Conservation (phyloP, 768 basidiomycete genomes). For the Mycena albidolilacea region DNA sequence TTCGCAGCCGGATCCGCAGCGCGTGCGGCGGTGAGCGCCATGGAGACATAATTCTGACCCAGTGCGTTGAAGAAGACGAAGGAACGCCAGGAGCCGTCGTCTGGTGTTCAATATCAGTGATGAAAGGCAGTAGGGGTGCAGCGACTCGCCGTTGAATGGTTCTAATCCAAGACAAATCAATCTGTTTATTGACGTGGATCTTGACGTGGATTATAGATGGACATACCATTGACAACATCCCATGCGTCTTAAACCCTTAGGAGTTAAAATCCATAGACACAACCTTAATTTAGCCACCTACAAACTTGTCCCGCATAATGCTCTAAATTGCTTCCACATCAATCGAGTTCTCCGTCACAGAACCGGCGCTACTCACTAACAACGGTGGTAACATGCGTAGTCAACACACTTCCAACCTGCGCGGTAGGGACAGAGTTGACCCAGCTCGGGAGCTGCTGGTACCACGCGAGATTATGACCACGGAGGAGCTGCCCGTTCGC, state of each 20-base stretch:
- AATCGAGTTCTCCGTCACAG: too few species aligned
- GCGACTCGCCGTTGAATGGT: slow-evolving; percentile 53
- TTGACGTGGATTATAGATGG: background rate
- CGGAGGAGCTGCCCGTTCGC: too few species aligned
- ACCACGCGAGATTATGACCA: too few species aligned
- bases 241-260: slow-evolving; percentile 33
- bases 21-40: slow-evolving; percentile 59
- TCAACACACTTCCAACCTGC: too few species aligned
- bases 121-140: background rate
- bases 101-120: slow-evolving; percentile 33
- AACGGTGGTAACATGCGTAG: too few species aligned
- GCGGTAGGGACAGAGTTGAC: too few species aligned
- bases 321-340: slow-evolving; percentile 27
- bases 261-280: too few species aligned
- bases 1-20: slow-evolving; percentile 61
- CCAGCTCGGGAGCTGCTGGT: too few species aligned
- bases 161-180: slow-evolving; percentile 39
- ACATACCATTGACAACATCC: slow-evolving; percentile 57
- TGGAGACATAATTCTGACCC: slow-evolving; percentile 53
- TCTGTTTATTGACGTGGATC: too few species aligned
- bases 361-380: too few species aligned
- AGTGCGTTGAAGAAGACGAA: slow-evolving; percentile 60
- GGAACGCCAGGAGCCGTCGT: slow-evolving; percentile 61
- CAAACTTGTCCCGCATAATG: slow-evolving; percentile 67
- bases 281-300: slow-evolving; percentile 41